Percentiles rank a stretch among this genome's conserved stretches.
phyloP scores from a whole-genome alignment of 1,284 basidiomycete species.

The Papiliotrema nemorosa region DNA sequence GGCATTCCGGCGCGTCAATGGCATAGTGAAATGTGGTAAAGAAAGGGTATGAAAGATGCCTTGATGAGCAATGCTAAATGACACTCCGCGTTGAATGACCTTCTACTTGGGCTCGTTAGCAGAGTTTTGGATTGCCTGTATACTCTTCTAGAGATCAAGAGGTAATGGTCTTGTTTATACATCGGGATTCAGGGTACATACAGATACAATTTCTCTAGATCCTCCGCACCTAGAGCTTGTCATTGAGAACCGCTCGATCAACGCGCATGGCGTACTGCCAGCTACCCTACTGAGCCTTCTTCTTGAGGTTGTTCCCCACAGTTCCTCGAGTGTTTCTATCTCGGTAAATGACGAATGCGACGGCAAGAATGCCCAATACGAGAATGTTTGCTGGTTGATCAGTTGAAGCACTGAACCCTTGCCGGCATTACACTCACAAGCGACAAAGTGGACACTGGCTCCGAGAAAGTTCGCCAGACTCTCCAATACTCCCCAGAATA shows the following conservation, averaged over 20 bases:
- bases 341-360: constrained; percentile 29
- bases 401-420: too few species aligned
- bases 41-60: too few species aligned
- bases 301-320: constrained; percentile 8
- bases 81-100: background rate
- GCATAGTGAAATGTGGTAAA: too few species aligned
- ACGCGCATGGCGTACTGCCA: background rate
- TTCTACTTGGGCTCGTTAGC: background rate
- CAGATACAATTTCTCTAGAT: too few species aligned
- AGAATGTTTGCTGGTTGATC: constrained; percentile 33
- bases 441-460: constrained; percentile 32
- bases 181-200: too few species aligned
- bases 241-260: background rate
- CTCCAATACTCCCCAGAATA: constrained; percentile 30
- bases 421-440: constrained; percentile 23
- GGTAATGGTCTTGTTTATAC: too few species aligned
- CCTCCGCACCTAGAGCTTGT: background rate
- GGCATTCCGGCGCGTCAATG: too few species aligned
- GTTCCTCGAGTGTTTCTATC: constrained; percentile 21
- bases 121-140: background rate
- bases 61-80: background rate
- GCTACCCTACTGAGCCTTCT: constrained; percentile 11
- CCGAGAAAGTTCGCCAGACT: constrained; percentile 33
- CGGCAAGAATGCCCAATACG: constrained; percentile 25
- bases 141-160: too few species aligned